Conservation (phyloP, 1,139 yeast species). For the Geotrichum australiense region DNA sequence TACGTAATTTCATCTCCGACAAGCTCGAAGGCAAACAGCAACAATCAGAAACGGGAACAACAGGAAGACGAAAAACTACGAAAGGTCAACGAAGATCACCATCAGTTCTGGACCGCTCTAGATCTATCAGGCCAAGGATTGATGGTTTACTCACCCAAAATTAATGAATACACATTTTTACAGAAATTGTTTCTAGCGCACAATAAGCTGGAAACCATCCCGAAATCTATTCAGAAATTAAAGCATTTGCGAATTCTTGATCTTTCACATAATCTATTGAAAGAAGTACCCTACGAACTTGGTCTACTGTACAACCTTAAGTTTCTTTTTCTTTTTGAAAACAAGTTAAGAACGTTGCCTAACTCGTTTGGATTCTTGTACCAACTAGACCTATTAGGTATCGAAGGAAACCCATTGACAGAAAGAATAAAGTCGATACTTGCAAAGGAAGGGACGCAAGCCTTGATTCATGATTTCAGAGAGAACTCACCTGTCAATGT, state of each 20-base stretch:
- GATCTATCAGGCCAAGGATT: conserved; percentile 91
- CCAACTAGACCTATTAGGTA: conserved; percentile 79
- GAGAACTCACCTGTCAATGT: conserved; percentile 68
- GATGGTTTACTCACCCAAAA: conserved; percentile 57
- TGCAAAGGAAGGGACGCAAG: conserved; percentile 80
- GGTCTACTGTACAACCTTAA: conserved; percentile 77
- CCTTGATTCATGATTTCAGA: conserved; percentile 69
- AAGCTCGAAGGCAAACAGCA: conserved; percentile 26
- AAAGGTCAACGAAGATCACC: conserved; percentile 60
- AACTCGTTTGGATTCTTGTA: conserved; percentile 78
- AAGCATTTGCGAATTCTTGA: conserved; percentile 77
- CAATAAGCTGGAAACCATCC: conserved; percentile 64
- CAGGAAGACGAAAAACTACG: conserved; percentile 76
- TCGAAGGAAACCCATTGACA: conserved; percentile 88
- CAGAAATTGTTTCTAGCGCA: conserved; percentile 85
- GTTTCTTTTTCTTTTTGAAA: conserved; percentile 82
- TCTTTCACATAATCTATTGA: conserved; percentile 68
- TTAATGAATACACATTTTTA: conserved; percentile 77
- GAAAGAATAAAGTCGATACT: conserved; percentile 56
- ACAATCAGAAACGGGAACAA: conserved; percentile 41
- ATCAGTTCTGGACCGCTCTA: conserved; percentile 90
- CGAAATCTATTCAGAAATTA: conserved; percentile 62
- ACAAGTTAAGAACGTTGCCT: conserved; percentile 69
- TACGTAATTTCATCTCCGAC: conserved; percentile 35
- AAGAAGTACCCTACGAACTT: conserved; percentile 68